Evolutionary conservation across 2,329 filamentous ascomycete genomes (phyloP), one percentile per base, ranked within the genome.

Genomic region (Diaporthe aspalathi): DNA sequence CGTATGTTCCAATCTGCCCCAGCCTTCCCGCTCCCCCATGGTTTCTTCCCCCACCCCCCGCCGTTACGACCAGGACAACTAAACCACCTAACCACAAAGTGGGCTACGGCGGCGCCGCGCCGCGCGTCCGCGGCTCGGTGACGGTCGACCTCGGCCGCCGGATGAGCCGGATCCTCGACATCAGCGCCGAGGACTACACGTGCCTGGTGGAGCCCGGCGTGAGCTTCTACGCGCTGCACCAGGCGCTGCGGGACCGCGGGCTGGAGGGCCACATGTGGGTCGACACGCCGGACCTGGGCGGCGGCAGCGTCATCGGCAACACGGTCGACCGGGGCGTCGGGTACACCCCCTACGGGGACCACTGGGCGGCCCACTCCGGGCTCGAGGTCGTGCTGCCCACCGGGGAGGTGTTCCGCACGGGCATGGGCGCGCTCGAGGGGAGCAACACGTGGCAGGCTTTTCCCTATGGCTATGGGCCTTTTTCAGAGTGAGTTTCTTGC

Each of bases 301-400:
- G 83, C n/a, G 83, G 84, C 12, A 83, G 81, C 6, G 77, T 86
- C 14, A 75, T 86, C n/a, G 84, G 84, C 9, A 86, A 86, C 72
- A 79, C 83, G 5, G 70, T 84, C 9, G 84, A 86, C 38, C 77
- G 83, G 38, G 84, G 84, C 1, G 80, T 85, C 8, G 84, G 84
- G 0, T 86, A 86, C 71, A 86, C 84, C 1, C 82, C 82, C 0
- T 83, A 83, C 43, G 82, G 83, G 7, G 83, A 84, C 70, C 83
- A 85, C 57, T 85, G 79, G 76, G 77, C 78, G 11, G 78, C 77
- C 57, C 82, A 83, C 67, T 81, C 80, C 7, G 83, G 83, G 3
- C 78, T 85, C 69, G 84, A 85, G 71, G 80, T 85, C 24, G 81
- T 85, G 1, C 77, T 84, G 20, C 81, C 84, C 1, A 81, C 79